phyloP scores from a whole-genome alignment of 139 green algal species.

The Chlorella vulgaris region DNA sequence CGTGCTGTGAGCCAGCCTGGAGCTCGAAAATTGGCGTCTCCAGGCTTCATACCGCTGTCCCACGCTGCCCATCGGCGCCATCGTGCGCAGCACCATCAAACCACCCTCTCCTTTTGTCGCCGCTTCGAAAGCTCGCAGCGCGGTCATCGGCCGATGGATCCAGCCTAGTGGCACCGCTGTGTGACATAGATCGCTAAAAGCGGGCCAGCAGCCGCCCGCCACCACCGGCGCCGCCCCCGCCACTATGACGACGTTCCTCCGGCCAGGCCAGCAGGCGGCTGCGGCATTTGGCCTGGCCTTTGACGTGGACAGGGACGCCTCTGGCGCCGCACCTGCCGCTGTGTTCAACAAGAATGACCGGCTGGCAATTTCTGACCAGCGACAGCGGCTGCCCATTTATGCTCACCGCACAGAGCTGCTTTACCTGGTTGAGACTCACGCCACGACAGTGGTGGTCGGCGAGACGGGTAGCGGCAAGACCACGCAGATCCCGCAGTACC shows the following conservation, averaged over 20 bases:
- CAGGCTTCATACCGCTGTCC: no score
- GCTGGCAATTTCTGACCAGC: slow-evolving; percentile 49
- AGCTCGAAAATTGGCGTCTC: no score
- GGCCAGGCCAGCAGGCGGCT: slow-evolving; percentile 38
- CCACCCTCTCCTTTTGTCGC: no score
- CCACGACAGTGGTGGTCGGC: slow-evolving; percentile 72
- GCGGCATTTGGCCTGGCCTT: slow-evolving; percentile 59
- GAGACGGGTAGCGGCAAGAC: slow-evolving; percentile 81
- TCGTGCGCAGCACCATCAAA: no score
- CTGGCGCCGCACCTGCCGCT: not conserved
- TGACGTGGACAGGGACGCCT: slow-evolving; percentile 37
- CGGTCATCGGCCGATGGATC: no score
- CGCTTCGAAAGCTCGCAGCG: no score
- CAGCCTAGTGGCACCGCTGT: no score
- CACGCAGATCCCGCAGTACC: slow-evolving; percentile 74
- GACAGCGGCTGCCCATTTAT: slow-evolving; percentile 47
- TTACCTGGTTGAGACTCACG: slow-evolving; percentile 80
- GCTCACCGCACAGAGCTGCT: slow-evolving; percentile 67
- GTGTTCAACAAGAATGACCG: slow-evolving; percentile 37
- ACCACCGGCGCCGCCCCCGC: no score
- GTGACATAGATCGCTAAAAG: no score
- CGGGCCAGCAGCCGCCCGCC: no score
- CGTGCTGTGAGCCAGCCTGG: no score
- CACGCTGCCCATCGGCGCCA: no score
- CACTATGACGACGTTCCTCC: slow-evolving; percentile 48